phyloP scores from a whole-genome alignment of 2,329 filamentous ascomycete species.

The Cytospora mali region DNA sequence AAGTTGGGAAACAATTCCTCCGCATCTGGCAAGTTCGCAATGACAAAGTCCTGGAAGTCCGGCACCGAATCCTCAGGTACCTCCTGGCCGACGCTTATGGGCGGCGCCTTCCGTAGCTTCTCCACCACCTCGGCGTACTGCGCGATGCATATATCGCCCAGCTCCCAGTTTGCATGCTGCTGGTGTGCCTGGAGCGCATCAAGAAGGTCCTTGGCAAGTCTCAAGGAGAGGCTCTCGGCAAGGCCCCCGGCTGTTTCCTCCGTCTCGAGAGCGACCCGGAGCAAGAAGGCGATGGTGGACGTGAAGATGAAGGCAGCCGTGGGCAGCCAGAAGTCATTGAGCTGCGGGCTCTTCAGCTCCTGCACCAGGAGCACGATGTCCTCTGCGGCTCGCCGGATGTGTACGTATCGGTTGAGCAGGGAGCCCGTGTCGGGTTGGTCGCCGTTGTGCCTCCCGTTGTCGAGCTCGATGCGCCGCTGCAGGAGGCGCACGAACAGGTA shows the following conservation, averaged over 20 bases:
- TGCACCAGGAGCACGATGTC: constrained; percentile 52
- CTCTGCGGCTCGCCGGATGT: constrained; percentile 49
- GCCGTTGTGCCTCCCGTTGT: constrained; percentile 40
- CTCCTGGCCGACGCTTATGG: not conserved
- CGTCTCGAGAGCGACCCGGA: constrained; percentile 51
- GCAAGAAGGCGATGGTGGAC: constrained; percentile 52
- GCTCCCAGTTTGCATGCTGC: constrained; percentile 48
- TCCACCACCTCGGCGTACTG: constrained; percentile 52
- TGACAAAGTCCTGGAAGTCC: constrained; percentile 10
- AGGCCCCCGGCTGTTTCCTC: constrained; percentile 41
- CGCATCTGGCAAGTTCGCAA: constrained; percentile 6
- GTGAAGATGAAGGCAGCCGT: constrained; percentile 51
- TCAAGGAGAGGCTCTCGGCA: constrained; percentile 43
- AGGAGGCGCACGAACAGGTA: constrained; percentile 53
- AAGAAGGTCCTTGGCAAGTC: constrained; percentile 48
- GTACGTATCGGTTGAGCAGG: constrained; percentile 40
- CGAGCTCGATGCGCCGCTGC: constrained; percentile 49
- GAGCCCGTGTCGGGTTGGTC: constrained; percentile 1
- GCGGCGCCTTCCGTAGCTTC: constrained; percentile 40
- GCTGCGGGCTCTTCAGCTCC: constrained; percentile 46
- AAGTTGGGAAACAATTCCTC: constrained; percentile 20
- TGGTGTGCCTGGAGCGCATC: constrained; percentile 43
- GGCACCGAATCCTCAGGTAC: not conserved
- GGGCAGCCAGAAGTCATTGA: constrained; percentile 55
- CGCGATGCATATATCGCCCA: constrained; percentile 52